Base-by-base conservation (phyloP, 352 stramenopile genomes). In the Phytophthora cactorum region DNA sequence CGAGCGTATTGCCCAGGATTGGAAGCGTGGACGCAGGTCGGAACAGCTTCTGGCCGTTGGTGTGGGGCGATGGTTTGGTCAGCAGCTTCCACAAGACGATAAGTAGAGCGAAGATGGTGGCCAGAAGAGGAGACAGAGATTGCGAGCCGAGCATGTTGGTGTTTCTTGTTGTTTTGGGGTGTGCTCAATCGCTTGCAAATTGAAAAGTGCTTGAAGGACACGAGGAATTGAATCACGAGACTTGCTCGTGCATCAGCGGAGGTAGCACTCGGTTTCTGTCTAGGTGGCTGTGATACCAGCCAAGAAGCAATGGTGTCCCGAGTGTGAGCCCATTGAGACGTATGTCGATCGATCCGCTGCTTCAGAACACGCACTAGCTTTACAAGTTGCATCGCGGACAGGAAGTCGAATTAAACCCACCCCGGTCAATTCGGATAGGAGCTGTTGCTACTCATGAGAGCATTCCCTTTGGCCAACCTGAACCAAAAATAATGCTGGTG, bases 1-100 rank as follows among this genome's bases (percentile, higher is more conserved):
- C 73, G 12, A 88, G 63, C 15, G 75, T 84, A 55, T 88, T 86
- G 32, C 75, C 77, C 4, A 86, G 60, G 8, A 86, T 32, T 0
- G 74, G 77, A 11, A 88, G 63, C 28, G 71, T 84, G 39, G 66
- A 80, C 0, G 53, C 27, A 11, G 72, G 69, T 34, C 27, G 49
- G 39, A 72, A 68, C 5, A 75, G 52, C 5, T 54, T 15, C 2
- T 56, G 45, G 17, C 52, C 41, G 9, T 68, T 63, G 36, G 8
- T 17, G 31, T 46, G 43, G 4, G 53, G 46, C 11, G 41, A 27
- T 39, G 39, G 49, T 4, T 32, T 43, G 17, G 54, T 7, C 1
- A 52, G 8, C 4, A 65, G 27, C n/a, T 65, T 64, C 62, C 62
- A 65, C 17, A 17, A 49, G 10, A 64, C 22, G 29, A 65, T 28